Base-by-base conservation (phyloP, 164 flowering plant species). In the Kingdonia uniflora region DNA sequence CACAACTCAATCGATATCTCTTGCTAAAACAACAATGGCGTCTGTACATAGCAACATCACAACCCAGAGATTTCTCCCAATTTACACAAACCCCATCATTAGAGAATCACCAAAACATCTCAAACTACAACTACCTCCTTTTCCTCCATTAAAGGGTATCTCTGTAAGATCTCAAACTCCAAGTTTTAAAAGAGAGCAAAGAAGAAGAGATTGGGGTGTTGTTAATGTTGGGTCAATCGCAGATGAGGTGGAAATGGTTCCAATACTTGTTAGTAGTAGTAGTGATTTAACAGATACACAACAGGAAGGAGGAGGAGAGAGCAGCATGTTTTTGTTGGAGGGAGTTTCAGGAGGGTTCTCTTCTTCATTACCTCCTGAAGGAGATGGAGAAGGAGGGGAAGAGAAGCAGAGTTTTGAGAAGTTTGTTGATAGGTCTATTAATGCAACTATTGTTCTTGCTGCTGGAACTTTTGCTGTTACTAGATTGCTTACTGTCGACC, bases 361-460 rank as follows among this genome's bases (percentile, higher is more conserved):
- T 29, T 29, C 35, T 29, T 8, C 35, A n/a, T n/a, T n/a, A 8
- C 35, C 35, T 29, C 8, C 68, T 42, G 79, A 76, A 52, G 56
- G 44, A 46, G 70, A 59, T 20, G 56, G 22, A 14, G 65, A 57
- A 21, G 56, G 49, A 8, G 25, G 75, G 20, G 65, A 58, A 21
- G 61, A 15, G 45, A 76, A 67, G 49, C 76, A 62, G 44, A 77
- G 72, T 37, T 7, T 69, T 19, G 78, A 70, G 64, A 76, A 55
- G 63, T 42, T 76, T 48, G 51, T 80, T n/a, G 95, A 87, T 76
- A 65, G 90, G 62, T 71, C 71, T 15, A 79, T 91, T 29, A 91
- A 87, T 64, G 87, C 87, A 5, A 57, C 81, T 12, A 83, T 91
- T 59, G 95, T 87, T 54, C 77, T 91, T 21, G 95, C 86, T 57